Evolutionary conservation across 768 basidiomycete species (phyloP), one percentile per base, ranked within the genome.

Genomic region (Boletus tylopilopsis): DNA sequence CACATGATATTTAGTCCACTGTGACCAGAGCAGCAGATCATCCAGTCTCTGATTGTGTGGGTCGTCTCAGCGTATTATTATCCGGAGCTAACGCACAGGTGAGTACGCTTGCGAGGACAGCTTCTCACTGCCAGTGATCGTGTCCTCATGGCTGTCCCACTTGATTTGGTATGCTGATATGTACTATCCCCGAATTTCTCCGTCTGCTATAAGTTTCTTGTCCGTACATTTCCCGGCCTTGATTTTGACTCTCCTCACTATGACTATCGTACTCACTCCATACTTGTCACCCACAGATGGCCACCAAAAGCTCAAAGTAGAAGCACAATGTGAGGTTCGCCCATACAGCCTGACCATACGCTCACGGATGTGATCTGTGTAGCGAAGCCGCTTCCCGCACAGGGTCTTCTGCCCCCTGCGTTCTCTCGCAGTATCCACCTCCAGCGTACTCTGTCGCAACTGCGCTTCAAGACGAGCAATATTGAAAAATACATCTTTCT

Each of bases 401-500:
- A 67, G 41, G 88, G 89, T 19, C 68, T 84, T 29, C 64, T 77
- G 2, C 89, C 89, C 24, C 80, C 84, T 4, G 76, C 72, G 5
- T 73, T 85, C 42, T 73, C 82, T 37, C 68, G 70, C 2, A 57
- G 68, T 6, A 59, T 81, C 23, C 88, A 90, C 58, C 64, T 70
- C 30, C 49, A 73, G 19, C 84, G 89, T 44, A 81, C 80, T 61
- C 68, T 89, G 49, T 68, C 66, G n/a, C 89, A 91, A 66, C 69
- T 91, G 9, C 83, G 83, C 42, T 84, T 85, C 16, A 90, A 90
- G 67, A 78, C 82, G 64, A 81, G 79, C 64, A 63, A 69, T 49
- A 80, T 94, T 35, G 89, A 93, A 63, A 88, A 90, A 71, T 86
- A 95, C 70, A 88, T 91, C 62, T 94, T 84, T 64, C 80, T 95